Evolutionary conservation across 73 alveolate genomes (phyloP), one percentile per base, ranked within the genome.

Genomic region (Paramecium sexaurelia): DNA sequence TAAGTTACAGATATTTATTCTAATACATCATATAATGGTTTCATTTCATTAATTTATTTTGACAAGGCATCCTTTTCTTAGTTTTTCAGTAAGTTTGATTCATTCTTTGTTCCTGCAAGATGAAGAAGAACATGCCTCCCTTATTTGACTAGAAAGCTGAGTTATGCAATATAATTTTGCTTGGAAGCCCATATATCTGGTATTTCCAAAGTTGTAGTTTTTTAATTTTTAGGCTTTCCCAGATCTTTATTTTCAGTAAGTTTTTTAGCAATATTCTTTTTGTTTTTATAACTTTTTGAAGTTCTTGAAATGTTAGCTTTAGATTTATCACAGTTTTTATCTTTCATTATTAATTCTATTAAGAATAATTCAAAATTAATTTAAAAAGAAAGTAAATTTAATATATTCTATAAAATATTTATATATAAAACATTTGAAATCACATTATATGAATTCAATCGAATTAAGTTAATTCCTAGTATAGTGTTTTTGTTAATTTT

Each of bases 151-250:
- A 61, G 45, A 11, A 61, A 61, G 1, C 45, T 10, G 7, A 61
- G 7, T 2, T 26, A 26, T 61, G 11, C n/a, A 29, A 61, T 11
- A 0, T 13, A 2, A 2, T 5, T 27, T 8, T 26, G 27, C 3
- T 61, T 61, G 1, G 83, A 8, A 10, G 83, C 83, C 83, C 83
- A 61, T 11, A 61, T 61, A 61, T 61, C n/a, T 1, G 83, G 83
- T 61, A 26, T 61, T 6, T 26, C 45, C 3, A 61, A 11, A 6
- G 19, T 0, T 6, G 26, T 61, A 11, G 20, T 61, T 61, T 26
- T 15, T 32, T 26, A 32, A 61, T 32, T 32, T 13, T 7, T 7
- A 61, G 83, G 83, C 11, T 61, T 61, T 26, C 83, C 83, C 8
- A n/a, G 11, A 17, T 51, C 67, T 51, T 5, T 51, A 51, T 61